Conservation (phyloP, 192 early-diverging fungal genomes). For the Coemansia sp. region DNA sequence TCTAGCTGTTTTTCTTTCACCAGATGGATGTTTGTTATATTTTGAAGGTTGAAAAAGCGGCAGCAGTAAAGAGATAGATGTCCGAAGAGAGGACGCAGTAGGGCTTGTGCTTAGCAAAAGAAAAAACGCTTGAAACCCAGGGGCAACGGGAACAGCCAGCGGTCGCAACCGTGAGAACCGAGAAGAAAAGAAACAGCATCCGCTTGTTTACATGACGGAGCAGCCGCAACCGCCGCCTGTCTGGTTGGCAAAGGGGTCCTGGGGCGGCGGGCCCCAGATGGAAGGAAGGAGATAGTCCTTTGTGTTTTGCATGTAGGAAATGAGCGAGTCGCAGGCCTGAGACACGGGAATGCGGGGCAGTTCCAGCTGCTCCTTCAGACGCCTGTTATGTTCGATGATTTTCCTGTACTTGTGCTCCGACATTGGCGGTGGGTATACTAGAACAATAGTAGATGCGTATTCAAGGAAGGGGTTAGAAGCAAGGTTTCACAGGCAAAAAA, state of each 20-base stretch:
- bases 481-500: not conserved
- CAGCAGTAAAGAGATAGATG: not conserved
- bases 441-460: not conserved
- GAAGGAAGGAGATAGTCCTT: constrained; percentile 64
- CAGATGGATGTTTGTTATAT: not conserved
- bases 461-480: not conserved
- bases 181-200: no score
- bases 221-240: constrained; percentile 54
- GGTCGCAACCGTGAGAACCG: no score
- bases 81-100: not conserved
- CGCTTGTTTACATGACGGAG: constrained; percentile 45
- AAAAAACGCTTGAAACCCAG: no score
- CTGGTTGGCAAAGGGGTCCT: constrained; percentile 64
- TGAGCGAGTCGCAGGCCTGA: constrained; percentile 65
- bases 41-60: not conserved
- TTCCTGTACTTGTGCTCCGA: constrained; percentile 69
- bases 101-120: no score
- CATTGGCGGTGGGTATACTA: constrained; percentile 7
- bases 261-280: constrained; percentile 60
- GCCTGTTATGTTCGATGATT: constrained; percentile 71
- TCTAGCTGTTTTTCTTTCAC: no score
- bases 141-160: not conserved
- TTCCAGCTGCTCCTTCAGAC: constrained; percentile 76
- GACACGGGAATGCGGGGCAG: constrained; percentile 74
- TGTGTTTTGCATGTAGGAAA: constrained; percentile 59